Evolutionary conservation across 1,139 yeast species (phyloP), one percentile per base, ranked within the genome.

Genomic region (Geotrichum siamense): DNA sequence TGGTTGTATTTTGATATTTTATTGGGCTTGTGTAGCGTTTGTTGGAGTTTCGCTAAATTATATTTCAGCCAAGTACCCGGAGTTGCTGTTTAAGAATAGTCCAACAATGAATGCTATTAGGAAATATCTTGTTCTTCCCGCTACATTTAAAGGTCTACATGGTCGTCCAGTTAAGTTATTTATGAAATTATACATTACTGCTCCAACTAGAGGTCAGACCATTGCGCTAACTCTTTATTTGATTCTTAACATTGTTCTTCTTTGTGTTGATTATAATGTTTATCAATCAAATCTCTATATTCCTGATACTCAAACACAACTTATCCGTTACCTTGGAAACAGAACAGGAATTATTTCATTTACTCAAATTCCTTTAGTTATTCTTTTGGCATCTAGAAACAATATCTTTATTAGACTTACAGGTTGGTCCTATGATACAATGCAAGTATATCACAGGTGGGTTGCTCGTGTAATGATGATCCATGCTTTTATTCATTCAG

Each of bases 391-490:
- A 0, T 79, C 82, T 12, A 64, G 89, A 50, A 79, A 73, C 57
- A 79, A 79, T 55, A 68, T 79, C 32, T 58, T 80, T 20, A 74
- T 75, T 47, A 60, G 65, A 60, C 41, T 77, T 3, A 78, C 86
- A 0, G 77, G 83, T 17, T 74, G 83, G 77, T 73, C 80, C 21
- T 79, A 75, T 55, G 68, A 80, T 28, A 74, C 82, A 0, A 79
- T 76, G 53, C 78, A 79, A 45, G 63, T 76, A 13, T 75, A 72
- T 53, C 89, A 82, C 56, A 65, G 79, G 43, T 78, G 84, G 83
- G 56, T 74, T 1, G 76, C 85, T 0, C 63, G 85, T 46, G 59
- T 74, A 22, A 60, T 75, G 41, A 68, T 75, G 29, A 45, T 68
- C 0, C 83, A 79, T 52, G 70, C 74, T 0, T 31, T 65, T 1